Conservation (phyloP, 2,329 filamentous ascomycete species). For the Rutstroemia sp. region DNA sequence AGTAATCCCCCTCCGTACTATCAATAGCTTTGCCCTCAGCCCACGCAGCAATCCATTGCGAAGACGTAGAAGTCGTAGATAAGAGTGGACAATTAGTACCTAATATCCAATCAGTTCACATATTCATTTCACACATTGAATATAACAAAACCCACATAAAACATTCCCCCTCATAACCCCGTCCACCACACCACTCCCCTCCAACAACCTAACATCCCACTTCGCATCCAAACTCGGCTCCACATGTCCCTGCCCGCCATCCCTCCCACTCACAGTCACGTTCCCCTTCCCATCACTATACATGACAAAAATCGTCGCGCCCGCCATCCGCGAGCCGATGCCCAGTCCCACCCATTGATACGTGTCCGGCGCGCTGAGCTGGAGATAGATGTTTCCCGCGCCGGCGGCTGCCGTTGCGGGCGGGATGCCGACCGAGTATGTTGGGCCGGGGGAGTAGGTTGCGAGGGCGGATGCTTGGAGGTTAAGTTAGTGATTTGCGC, state of each 20-base stretch:
- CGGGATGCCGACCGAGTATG: constrained; percentile 21
- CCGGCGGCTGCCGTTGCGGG: constrained; percentile 6
- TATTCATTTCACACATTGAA: no score
- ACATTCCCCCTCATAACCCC: constrained; percentile 50
- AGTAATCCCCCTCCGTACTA: constrained; percentile 10
- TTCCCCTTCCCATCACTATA: constrained; percentile 44
- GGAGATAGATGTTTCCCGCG: constrained; percentile 47
- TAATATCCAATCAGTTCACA: background rate
- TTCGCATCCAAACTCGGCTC: constrained; percentile 35
- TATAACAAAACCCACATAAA: no score
- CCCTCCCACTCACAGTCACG: constrained; percentile 48
- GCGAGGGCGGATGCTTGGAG: background rate
- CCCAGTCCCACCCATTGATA: constrained; percentile 50
- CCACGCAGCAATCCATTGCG: constrained; percentile 26
- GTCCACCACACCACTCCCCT: constrained; percentile 43
- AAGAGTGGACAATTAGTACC: constrained; percentile 17
- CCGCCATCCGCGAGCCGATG: constrained; percentile 46
- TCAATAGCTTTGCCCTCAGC: constrained; percentile 18
- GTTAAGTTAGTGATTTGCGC: background rate
- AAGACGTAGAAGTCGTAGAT: constrained; percentile 12
- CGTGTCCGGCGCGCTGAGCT: constrained; percentile 43
- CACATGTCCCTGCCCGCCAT: constrained; percentile 34
- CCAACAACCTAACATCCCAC: constrained; percentile 36
- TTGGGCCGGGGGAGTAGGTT: constrained; percentile 9
- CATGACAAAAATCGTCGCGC: constrained; percentile 51